These are phyloP conservation scores for Petasospora rhodanensis DNA, from an alignment of 1,139 yeast genomes.

Conservation along the genomic window DNA sequence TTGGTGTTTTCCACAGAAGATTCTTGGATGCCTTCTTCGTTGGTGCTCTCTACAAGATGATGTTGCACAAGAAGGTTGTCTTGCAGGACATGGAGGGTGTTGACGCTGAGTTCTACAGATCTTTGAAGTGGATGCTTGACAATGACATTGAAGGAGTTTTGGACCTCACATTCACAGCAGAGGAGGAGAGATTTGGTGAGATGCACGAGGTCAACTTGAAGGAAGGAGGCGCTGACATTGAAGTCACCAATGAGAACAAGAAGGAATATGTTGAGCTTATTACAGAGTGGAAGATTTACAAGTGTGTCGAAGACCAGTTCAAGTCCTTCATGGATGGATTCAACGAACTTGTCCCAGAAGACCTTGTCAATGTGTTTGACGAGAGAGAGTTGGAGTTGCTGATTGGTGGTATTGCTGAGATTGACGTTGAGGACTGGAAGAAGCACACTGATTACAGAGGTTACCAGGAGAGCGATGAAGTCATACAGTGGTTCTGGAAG, in stretches of 20 bases:
- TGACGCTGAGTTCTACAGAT: conserved; percentile 93
- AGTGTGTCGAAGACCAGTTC: conserved; percentile 92
- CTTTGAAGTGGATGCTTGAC: conserved; percentile 92
- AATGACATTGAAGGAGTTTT: conserved; percentile 85
- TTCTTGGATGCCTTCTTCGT: conserved; percentile 97
- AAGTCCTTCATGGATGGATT: conserved; percentile 95
- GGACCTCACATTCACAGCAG: conserved; percentile 89
- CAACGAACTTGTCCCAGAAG: conserved; percentile 96
- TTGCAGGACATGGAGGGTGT: conserved; percentile 98
- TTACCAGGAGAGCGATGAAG: conserved; percentile 93
- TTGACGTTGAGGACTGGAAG: conserved; percentile 98
- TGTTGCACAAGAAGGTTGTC: conserved; percentile 90
- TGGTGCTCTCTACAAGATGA: conserved; percentile 97
- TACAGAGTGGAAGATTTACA: conserved; percentile 93
- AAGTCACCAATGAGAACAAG: conserved; percentile 91
- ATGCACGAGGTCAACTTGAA: conserved; percentile 85
- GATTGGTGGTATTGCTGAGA: conserved; percentile 97
- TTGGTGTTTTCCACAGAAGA: conserved; percentile 97
- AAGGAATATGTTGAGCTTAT: conserved; percentile 92
- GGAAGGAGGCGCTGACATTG: conserved; percentile 81
- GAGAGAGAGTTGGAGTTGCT: conserved; percentile 94
- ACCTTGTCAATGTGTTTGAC: conserved; percentile 91
- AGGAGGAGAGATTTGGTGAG: conserved; percentile 96
- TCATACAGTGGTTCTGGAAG: conserved; percentile 97
- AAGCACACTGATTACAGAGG: conserved; percentile 98